phyloP scores from a whole-genome alignment of 805 yeast species.

The Maudiozyma bulderi region DNA sequence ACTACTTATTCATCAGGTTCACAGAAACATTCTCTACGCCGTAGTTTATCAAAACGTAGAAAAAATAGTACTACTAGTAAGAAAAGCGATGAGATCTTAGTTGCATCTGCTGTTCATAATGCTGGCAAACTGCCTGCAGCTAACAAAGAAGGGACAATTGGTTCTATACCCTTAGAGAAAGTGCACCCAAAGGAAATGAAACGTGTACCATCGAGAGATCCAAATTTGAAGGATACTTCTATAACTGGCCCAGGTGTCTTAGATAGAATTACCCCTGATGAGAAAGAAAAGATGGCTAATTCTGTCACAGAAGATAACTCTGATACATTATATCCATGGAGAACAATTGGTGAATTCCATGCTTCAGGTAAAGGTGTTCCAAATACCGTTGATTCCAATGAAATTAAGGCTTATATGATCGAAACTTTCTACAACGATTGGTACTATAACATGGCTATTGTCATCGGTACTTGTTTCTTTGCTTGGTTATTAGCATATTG shows the following conservation, averaged over 20 bases:
- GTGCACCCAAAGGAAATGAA: conserved; percentile 18
- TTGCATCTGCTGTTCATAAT: conserved; percentile 18
- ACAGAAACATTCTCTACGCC: neutral
- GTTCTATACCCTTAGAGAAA: conserved; percentile 24
- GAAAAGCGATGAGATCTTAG: conserved; percentile 7
- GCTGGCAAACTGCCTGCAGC: conserved; percentile 18
- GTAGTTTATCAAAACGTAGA: neutral
- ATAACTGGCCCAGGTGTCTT: conserved; percentile 18
- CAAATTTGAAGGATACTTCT: conserved; percentile 25
- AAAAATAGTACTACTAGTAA: neutral
- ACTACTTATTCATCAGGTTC: conserved; percentile 3
- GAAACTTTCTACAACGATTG: conserved; percentile 67
- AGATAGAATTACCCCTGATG: conserved; percentile 7
- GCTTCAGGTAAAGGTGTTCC: conserved; percentile 13
- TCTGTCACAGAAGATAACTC: conserved; percentile 9
- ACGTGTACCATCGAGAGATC: conserved; percentile 17
- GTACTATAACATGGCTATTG: conserved; percentile 56
- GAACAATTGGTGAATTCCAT: conserved; percentile 24
- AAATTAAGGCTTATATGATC: conserved; percentile 47
- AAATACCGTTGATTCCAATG: conserved; percentile 19
- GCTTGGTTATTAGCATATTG: conserved; percentile 57
- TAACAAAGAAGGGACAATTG: conserved; percentile 20
- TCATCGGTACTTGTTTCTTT: conserved; percentile 62
- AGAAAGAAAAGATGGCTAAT: conserved; percentile 9
- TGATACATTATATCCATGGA: conserved; percentile 30